These are phyloP conservation scores for Cordia subcordata DNA, from an alignment of 257 asterid species.

Conservation along the genomic window DNA sequence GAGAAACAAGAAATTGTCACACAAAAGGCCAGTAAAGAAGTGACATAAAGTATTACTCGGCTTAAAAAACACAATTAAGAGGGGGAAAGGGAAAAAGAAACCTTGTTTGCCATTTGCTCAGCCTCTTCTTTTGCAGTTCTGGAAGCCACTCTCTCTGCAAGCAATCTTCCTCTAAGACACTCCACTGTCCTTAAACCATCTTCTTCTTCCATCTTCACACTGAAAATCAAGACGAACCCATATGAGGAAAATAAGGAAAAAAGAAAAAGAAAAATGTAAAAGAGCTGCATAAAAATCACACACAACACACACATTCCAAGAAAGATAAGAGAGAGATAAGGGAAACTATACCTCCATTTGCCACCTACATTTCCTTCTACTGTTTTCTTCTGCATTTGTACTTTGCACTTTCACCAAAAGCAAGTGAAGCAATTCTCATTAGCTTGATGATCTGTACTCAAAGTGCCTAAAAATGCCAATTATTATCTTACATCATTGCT, in stretches of 20 bases:
- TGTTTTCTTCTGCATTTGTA: slow-evolving; percentile 4
- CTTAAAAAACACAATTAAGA: background rate
- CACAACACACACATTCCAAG: too few relatives aligned
- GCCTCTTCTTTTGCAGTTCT: slow-evolving; percentile 63
- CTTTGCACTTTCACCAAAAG: background rate
- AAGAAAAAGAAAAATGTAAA: background rate
- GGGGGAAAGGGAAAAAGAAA: too few relatives aligned
- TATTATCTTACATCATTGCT: background rate
- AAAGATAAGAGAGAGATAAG: background rate
- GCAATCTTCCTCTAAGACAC: slow-evolving; percentile 83
- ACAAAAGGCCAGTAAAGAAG: background rate
- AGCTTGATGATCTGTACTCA: too few relatives aligned
- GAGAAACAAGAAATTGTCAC: background rate
- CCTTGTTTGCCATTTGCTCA: slow-evolving; percentile 50
- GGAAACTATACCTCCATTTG: slow-evolving; percentile 15
- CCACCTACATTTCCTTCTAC: slow-evolving; percentile 17
- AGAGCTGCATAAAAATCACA: background rate
- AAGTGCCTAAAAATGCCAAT: too few relatives aligned
- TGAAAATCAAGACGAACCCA: background rate
- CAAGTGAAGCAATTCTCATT: background rate
- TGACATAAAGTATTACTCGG: background rate
- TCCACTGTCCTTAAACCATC: slow-evolving; percentile 63
- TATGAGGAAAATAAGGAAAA: background rate
- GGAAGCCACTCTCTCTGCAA: slow-evolving; percentile 79
- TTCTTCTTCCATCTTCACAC: slow-evolving; percentile 43